phyloP scores from a whole-genome alignment of 805 yeast genomes.

The Crinitomyces ghanaensis region DNA sequence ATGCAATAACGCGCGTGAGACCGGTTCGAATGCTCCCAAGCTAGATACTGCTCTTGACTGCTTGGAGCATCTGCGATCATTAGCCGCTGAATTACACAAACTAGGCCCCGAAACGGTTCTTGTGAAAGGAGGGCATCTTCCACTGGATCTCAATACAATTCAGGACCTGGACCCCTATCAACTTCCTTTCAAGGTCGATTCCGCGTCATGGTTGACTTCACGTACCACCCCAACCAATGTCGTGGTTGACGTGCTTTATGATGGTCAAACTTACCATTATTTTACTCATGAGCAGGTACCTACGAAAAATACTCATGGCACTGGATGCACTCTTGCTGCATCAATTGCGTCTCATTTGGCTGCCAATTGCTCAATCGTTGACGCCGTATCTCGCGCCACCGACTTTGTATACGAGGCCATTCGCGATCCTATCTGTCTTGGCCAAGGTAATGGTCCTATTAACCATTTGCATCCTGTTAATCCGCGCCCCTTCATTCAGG shows the following conservation, averaged over 20 bases:
- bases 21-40: neutral
- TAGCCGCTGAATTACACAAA: constrained; percentile 32
- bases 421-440: constrained; percentile 34
- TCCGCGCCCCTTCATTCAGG: constrained; percentile 24
- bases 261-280: constrained; percentile 35
- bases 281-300: constrained; percentile 37
- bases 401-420: constrained; percentile 60
- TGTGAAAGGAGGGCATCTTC: constrained; percentile 75
- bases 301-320: constrained; percentile 65
- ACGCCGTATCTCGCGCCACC: constrained; percentile 46
- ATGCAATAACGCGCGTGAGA: neutral
- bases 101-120: constrained; percentile 42
- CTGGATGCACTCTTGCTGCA: constrained; percentile 82
- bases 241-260: constrained; percentile 21
- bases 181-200: too few species aligned
- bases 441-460: constrained; percentile 58
- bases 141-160: constrained; percentile 16
- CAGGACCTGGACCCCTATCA: too few species aligned
- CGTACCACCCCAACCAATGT: too few species aligned
- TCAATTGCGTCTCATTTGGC: constrained; percentile 71
- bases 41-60: constrained; percentile 14
- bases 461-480: constrained; percentile 45
- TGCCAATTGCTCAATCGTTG: constrained; percentile 33
- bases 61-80: constrained; percentile 30
- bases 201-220: too few species aligned